A percentile compares a stretch with the other conserved stretches of the same genome.
Evolutionary conservation across 805 yeast species (phyloP).

Genomic region (Yamadazyma laniorum): DNA sequence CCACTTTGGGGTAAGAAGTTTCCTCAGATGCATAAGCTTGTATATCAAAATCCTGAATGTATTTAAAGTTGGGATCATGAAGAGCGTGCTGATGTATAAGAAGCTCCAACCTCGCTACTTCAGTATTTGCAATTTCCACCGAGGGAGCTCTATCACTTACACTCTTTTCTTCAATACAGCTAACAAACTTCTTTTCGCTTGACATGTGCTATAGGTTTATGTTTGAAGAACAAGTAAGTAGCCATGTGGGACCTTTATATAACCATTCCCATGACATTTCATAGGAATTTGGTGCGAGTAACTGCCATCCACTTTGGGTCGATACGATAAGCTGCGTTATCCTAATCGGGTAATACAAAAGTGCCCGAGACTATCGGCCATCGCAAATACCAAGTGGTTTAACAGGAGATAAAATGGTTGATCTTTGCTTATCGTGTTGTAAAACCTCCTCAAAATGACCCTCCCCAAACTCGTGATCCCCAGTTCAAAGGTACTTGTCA

Average conservation of each 20-base stretch:
- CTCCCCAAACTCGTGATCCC: neutral
- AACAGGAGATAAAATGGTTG: neutral
- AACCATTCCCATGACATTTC: no score
- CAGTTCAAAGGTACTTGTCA: slow-evolving; percentile 32
- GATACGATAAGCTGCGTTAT: slow-evolving; percentile 1
- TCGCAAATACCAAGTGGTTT: neutral
- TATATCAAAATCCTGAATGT: slow-evolving; percentile 16
- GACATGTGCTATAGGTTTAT: no score
- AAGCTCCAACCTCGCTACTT: neutral
- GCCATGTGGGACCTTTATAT: no score
- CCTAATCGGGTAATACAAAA: neutral
- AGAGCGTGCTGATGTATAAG: neutral
- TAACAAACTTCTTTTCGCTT: neutral
- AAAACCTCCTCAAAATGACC: no score
- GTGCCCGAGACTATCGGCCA: slow-evolving; percentile 1
- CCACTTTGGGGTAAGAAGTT: slow-evolving; percentile 9
- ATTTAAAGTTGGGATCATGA: slow-evolving; percentile 15
- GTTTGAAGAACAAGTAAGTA: no score
- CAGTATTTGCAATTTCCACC: neutral
- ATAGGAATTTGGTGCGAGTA: no score
- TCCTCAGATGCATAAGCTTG: slow-evolving; percentile 19
- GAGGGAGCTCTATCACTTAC: slow-evolving; percentile 3
- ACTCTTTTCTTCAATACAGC: slow-evolving; percentile 7
- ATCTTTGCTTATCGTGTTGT: neutral
- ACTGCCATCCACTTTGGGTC: no score